phyloP scores from a whole-genome alignment of 306 rosid genomes.

The Fagus sylvatica region DNA sequence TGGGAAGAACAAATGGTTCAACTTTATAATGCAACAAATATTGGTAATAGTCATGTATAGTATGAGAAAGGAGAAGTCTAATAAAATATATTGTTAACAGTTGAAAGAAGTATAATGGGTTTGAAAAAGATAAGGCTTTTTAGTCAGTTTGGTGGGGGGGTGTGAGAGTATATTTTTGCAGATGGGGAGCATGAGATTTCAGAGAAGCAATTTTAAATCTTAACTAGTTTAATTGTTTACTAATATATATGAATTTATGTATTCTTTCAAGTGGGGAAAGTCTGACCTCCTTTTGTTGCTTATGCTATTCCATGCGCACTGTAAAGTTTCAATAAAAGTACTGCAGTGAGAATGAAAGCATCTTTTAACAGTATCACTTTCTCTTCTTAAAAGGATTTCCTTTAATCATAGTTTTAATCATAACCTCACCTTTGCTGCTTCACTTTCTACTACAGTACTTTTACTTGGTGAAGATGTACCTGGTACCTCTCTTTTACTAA shows the following conservation, averaged over 20 bases:
- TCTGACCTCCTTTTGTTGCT: slow-evolving; percentile 64
- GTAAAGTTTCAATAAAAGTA: slow-evolving; percentile 57
- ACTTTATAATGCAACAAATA: slow-evolving; percentile 46
- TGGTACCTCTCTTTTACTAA: not conserved
- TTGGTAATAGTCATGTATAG: slow-evolving; percentile 49
- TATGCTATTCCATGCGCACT: slow-evolving; percentile 84
- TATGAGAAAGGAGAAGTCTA: slow-evolving; percentile 15
- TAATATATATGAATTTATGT: slow-evolving; percentile 9
- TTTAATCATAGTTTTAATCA: slow-evolving; percentile 91
- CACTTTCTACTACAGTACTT: slow-evolving; percentile 46
- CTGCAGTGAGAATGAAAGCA: slow-evolving; percentile 47
- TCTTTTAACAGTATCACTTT: slow-evolving; percentile 49
- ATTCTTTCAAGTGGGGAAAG: slow-evolving; percentile 54
- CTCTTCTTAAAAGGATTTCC: slow-evolving; percentile 52
- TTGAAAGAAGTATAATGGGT: slow-evolving; percentile 46
- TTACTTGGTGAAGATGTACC: slow-evolving; percentile 17
- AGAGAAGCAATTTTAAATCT: slow-evolving; percentile 49
- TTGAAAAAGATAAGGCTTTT: slow-evolving; percentile 65
- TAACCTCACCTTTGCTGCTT: slow-evolving; percentile 56
- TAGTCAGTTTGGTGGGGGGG: slow-evolving; percentile 74
- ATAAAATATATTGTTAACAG: slow-evolving; percentile 40
- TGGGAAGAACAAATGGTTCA: slow-evolving; percentile 39
- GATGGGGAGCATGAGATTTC: slow-evolving; percentile 66
- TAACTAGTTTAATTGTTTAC: slow-evolving; percentile 23
- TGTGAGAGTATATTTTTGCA: slow-evolving; percentile 56